Base-by-base conservation (phyloP, 192 early-diverging fungal genomes). In the Linnemannia exigua region DNA sequence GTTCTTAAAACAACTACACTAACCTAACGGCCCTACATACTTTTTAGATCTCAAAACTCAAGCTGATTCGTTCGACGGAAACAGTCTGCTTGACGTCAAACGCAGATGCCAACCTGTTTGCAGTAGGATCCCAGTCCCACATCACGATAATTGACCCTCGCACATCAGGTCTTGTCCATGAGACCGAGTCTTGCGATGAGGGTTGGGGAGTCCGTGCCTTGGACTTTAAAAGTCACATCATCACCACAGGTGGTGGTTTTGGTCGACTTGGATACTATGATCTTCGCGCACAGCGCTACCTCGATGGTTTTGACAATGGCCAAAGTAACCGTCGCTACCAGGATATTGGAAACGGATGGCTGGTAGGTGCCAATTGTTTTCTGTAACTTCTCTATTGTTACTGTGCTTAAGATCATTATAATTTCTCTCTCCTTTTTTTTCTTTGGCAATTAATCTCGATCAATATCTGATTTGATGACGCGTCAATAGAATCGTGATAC, bases 141-240 rank as follows among this genome's bases (percentile, higher is more conserved):
- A 74, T 89, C 47, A 80, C 83, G 17, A 33, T 89, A 17, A 41
- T 88, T 5, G 89, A 89, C 47, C 83, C 87, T 6, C 67, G 89
- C 22, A 48, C 58, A 0, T 37, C 76, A 3, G 48, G 51, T 16
- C 74, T 92, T 46, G 93, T 90, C 7, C 91, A 91, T 41, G 85
- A 80, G 8, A 74, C 92, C 58, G 88, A 90, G 11, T 92, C 91
- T 16, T 80, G 91, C 66, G 94, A 95, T 87, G 92, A 93, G 7
- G 93, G 91, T 5, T 95, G 94, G 91, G 95, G 95, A 12, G 94
- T 95, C 2, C 84, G 95, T 20, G 90, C 92, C 5, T 33, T 95
- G 3, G 80, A 88, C 47, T 86, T 84, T 44, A 79, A 81, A 67
- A 82, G 84, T 25, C 84, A 88, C 47, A 89, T 92, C 20, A 54